Evolutionary conservation across 345 rosid species (phyloP), one percentile per base, ranked within the genome.

Genomic region (Cardamine chenopodiifolia): DNA sequence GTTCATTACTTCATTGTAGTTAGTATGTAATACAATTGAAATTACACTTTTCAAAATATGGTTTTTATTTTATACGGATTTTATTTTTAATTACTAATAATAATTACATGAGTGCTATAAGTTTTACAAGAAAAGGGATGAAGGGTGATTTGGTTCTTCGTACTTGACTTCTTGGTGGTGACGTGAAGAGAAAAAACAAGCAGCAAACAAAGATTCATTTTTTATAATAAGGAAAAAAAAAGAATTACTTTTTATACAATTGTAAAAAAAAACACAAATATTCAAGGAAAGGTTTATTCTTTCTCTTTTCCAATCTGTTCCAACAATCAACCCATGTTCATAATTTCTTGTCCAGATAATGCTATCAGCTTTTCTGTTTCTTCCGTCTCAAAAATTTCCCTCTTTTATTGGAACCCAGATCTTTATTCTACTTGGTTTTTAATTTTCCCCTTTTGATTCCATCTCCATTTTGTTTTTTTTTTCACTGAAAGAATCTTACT

Each of bases 261-360:
- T 17, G 13, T 12, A 14, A 5, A 14, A 14, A 32, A 11, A 17
- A 29, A 28, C 19, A 56, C 12, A 61, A 34, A 50, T 23, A 61
- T 35, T 71, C 20, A 48, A 55, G 6, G 11, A 49, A 59, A 65
- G 34, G 32, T 64, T 64, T 65, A 57, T 31, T 55, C 53, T 54
- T 2, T 62, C 37, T 23, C n/a, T 31, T 76, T 82, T 83, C 80
- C 82, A 73, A 77, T 78, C 79, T 80, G 81, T 80, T 83, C 82
- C 82, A 83, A 19, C 80, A 57, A 81, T 70, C 86, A 80, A 37
- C 82, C 87, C 88, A 84, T 86, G 86, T 85, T 87, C 85, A 35
- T 78, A 8, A 45, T 68, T 82, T 63, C 68, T 71, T 25, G 53
- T 73, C 75, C 70, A 71, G 82, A 81, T 81, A 80, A 75, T 71